Evolutionary conservation across 2,329 filamentous ascomycete species (phyloP).

Genomic region (Thielaviopsis euricoi): DNA sequence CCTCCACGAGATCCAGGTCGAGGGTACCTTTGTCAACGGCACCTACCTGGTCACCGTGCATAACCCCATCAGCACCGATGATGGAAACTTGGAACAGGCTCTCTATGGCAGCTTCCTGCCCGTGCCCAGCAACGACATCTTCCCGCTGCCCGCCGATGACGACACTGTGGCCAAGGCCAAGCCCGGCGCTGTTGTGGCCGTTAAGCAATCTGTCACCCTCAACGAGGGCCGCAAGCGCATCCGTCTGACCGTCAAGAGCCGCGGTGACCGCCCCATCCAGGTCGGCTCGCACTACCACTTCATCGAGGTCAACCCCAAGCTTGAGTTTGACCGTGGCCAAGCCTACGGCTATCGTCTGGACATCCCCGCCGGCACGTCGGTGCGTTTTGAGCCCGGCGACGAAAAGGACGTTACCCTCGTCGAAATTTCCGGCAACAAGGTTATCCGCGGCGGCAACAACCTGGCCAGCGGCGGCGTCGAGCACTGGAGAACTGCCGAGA

Average conservation of each 20-base stretch:
- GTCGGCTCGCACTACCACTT: slow-evolving; percentile 95
- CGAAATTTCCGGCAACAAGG: slow-evolving; percentile 63
- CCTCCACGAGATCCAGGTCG: slow-evolving; percentile 74
- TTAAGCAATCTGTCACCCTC: slow-evolving; percentile 50
- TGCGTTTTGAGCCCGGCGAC: slow-evolving; percentile 88
- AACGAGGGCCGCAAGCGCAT: slow-evolving; percentile 63
- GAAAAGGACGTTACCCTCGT: slow-evolving; percentile 80
- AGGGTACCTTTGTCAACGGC: slow-evolving; percentile 80
- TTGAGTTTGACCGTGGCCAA: slow-evolving; percentile 71
- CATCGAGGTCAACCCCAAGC: slow-evolving; percentile 78
- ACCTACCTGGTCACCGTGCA: slow-evolving; percentile 93
- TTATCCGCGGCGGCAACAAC: slow-evolving; percentile 72
- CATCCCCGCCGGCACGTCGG: slow-evolving; percentile 78
- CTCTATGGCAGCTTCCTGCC: slow-evolving; percentile 87
- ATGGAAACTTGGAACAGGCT: slow-evolving; percentile 73
- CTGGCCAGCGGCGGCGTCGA: slow-evolving; percentile 62
- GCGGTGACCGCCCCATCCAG: slow-evolving; percentile 79
- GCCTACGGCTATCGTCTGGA: slow-evolving; percentile 79
- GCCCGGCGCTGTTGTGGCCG: slow-evolving; percentile 65
- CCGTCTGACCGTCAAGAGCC: slow-evolving; percentile 62
- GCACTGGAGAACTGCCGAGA: slow-evolving; percentile 41
- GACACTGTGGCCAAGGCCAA: slow-evolving; percentile 37
- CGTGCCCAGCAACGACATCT: slow-evolving; percentile 50
- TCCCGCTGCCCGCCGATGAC: slow-evolving; percentile 41
- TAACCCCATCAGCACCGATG: slow-evolving; percentile 69